Conservation (phyloP, 2,329 filamentous ascomycete genomes). For the Colletotrichum phormii region DNA sequence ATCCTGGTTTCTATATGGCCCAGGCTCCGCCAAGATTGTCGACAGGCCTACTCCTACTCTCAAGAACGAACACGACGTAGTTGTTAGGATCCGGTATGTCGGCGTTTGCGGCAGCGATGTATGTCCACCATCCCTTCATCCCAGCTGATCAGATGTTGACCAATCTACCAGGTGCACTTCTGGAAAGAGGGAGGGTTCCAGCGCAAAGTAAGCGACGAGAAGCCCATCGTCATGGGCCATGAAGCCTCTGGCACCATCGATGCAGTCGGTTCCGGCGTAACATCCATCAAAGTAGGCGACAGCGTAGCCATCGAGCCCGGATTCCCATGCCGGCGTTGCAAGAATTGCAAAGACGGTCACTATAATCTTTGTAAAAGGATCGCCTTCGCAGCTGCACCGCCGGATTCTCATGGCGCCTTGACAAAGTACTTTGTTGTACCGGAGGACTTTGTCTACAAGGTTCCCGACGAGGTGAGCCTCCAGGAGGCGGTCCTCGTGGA, state of each 20-base stretch:
- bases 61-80: constrained; percentile 41
- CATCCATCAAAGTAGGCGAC: constrained; percentile 72
- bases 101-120: constrained; percentile 46
- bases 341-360: constrained; percentile 76
- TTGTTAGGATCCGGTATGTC: constrained; percentile 41
- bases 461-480: constrained; percentile 70
- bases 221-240: constrained; percentile 59
- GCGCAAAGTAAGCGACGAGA: constrained; percentile 20
- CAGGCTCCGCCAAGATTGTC: constrained; percentile 38
- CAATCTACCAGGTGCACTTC: constrained; percentile 17
- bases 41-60: constrained; percentile 39
- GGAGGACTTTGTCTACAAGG: constrained; percentile 85
- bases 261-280: constrained; percentile 69
- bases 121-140: not conserved
- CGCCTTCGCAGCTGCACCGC: constrained; percentile 89
- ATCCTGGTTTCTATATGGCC: constrained; percentile 41
- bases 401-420: constrained; percentile 79
- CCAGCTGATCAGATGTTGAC: not conserved
- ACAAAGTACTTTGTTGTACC: constrained; percentile 81
- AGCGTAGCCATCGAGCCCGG: constrained; percentile 86
- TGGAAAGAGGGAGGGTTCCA: constrained; percentile 37
- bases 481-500: constrained; percentile 36
- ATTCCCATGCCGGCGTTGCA: constrained; percentile 79
- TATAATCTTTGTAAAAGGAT: constrained; percentile 87
- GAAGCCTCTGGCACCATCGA: constrained; percentile 74